Evolutionary conservation across 2,329 filamentous ascomycete species (phyloP).

Genomic region (Phialocephala subalpina): DNA sequence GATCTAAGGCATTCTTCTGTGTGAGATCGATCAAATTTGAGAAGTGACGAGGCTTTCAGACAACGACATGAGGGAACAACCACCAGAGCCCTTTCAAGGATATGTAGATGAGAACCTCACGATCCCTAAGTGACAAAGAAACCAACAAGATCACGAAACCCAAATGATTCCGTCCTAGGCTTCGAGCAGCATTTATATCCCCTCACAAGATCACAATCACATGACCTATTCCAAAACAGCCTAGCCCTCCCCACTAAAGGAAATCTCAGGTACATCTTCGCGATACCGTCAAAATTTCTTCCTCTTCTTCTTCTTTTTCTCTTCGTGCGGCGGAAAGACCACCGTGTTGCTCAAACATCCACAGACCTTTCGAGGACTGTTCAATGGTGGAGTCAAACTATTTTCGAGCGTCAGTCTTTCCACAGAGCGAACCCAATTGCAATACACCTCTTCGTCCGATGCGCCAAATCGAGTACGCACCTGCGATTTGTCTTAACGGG

Average conservation of each 20-base stretch:
- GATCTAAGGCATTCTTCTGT: not conserved
- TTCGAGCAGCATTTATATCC: too few relatives aligned
- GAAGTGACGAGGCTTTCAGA: not conserved
- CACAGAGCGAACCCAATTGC: slow-evolving; percentile 72
- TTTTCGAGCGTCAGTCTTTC: slow-evolving; percentile 44
- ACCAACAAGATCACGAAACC: too few relatives aligned
- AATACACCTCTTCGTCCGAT: slow-evolving; percentile 51
- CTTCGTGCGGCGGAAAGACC: slow-evolving; percentile 44
- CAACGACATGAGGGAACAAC: too few relatives aligned
- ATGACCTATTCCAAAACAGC: not conserved
- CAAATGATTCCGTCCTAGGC: too few relatives aligned
- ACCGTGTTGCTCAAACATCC: slow-evolving; percentile 46
- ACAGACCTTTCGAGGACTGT: slow-evolving; percentile 23
- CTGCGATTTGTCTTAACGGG: slow-evolving; percentile 40
- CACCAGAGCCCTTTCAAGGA: too few relatives aligned
- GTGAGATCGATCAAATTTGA: not conserved
- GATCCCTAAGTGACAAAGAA: too few relatives aligned
- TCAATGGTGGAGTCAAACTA: slow-evolving; percentile 43
- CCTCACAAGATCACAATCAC: too few relatives aligned
- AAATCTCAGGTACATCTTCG: not conserved
- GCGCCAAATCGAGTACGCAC: slow-evolving; percentile 30
- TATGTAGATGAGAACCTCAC: too few relatives aligned
- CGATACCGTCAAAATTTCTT: slow-evolving; percentile 2
- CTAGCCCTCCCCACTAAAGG: not conserved
- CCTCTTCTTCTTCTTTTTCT: slow-evolving; percentile 26